phyloP scores from a whole-genome alignment of 345 rosid species.

The Odontarrhena argentea region DNA sequence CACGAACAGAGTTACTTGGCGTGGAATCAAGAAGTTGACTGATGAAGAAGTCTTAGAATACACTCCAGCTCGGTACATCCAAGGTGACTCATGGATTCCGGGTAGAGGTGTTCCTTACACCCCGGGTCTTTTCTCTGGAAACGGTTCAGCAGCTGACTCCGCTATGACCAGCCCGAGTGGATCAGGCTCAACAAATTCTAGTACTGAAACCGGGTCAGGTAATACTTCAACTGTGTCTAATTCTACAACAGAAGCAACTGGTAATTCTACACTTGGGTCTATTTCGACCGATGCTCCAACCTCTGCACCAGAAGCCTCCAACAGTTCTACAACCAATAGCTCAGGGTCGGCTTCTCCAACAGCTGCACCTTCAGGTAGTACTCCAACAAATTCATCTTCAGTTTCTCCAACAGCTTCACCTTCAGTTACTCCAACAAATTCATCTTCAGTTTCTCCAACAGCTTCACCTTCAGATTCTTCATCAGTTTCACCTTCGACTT shows the following conservation, averaged over 20 bases:
- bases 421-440: slow-evolving; percentile 8
- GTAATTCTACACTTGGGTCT: too few relatives aligned
- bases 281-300: neutral
- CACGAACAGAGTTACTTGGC: slow-evolving; percentile 58
- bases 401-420: slow-evolving; percentile 9
- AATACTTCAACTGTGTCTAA: neutral
- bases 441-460: neutral
- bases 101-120: slow-evolving; percentile 53
- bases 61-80: slow-evolving; percentile 48
- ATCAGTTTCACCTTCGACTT: too few relatives aligned
- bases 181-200: slow-evolving; percentile 1
- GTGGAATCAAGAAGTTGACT: slow-evolving; percentile 53
- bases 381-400: neutral
- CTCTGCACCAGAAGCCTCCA: slow-evolving; percentile 12
- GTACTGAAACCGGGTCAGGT: neutral
- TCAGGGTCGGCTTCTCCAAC: slow-evolving; percentile 7
- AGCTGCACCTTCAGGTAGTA: neutral
- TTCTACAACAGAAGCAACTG: neutral
- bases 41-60: slow-evolving; percentile 37
- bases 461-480: neutral
- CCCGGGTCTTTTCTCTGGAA: slow-evolving; percentile 35
- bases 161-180: neutral
- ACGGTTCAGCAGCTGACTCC: neutral
- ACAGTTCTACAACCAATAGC: neutral
- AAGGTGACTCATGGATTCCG: slow-evolving; percentile 58